Base-by-base conservation (phyloP, 208 protist genomes). In the Crithidia expoeki region DNA sequence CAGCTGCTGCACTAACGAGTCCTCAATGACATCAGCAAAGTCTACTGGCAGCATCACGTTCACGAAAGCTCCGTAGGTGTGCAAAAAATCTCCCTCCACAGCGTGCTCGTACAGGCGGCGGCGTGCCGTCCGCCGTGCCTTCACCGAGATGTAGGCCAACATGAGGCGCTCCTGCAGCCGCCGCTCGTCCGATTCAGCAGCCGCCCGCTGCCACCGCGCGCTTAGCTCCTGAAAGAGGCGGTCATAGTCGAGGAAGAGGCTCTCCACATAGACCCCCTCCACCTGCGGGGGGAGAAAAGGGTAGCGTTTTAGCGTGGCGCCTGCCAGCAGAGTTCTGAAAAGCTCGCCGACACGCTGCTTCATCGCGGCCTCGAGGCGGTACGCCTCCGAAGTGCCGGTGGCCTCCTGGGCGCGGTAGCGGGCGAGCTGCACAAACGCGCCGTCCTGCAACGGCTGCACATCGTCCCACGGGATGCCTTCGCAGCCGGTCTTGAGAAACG, bases 401-500 rank as follows among this genome's bases (percentile, higher is more conserved):
- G n/a, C 46, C 52, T 79, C 74, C 27, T 58, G 65, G 14, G 77
- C 79, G 3, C 76, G 81, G 60, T 78, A 44, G 14, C 79, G 81
- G 19, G 88, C 88, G 32, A 91, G 67, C 28, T 49, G 59, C 25
- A 88, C 81, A 71, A 91, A 94, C 36, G 57, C 28, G 23, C 76
- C 72, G 67, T 94, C 88, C 50, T 87, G 72, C 27, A 94, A 74
- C 3, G 77, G 83, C 10, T 67, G 60, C 42, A 94, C 36, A 47
- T 91, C 85, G 64, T 64, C 76, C 77, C 82, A 94, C 12, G 88
- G 85, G 38, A 89, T 67, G 23, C 70, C 72, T 6, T 83, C 72
- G 32, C 42, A 76, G 51, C 71, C 74, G 27, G 65, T 73, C 32
- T 59, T 58, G 25, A 94, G 71, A 64, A 91, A 94, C 28, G 88